These are phyloP conservation scores for Sporothrix globosa DNA, from an alignment of 2,329 filamentous ascomycete genomes.

Conservation along the genomic window DNA sequence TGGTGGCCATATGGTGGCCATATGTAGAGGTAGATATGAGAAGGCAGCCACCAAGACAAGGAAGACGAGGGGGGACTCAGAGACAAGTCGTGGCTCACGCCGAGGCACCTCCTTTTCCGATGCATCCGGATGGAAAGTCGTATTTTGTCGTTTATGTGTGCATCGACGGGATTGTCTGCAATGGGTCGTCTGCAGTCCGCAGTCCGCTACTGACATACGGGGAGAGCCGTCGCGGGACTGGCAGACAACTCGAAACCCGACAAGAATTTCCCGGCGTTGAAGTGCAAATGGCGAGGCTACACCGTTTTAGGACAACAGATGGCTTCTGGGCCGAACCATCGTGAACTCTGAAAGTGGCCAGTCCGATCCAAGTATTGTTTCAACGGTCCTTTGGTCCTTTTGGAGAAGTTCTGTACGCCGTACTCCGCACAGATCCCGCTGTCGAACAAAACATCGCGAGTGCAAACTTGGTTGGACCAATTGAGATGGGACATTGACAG, in stretches of 20 bases:
- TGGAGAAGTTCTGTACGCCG: too few relatives aligned
- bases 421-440: not conserved
- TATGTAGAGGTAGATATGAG: not conserved
- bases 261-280: not conserved
- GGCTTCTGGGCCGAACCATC: not conserved
- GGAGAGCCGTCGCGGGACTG: conserved; percentile 11
- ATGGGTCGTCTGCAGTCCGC: not conserved
- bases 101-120: not conserved
- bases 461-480: not conserved
- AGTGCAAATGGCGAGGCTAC: not conserved
- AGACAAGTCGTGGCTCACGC: not conserved
- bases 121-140: not conserved
- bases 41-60: not conserved
- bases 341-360: not conserved
- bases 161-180: not conserved
- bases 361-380: not conserved
- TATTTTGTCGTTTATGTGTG: not conserved
- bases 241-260: not conserved
- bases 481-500: too few relatives aligned
- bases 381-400: too few relatives aligned
- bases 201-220: not conserved
- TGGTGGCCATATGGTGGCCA: not conserved
- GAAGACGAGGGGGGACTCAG: too few relatives aligned
- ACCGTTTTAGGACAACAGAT: conserved; percentile 7
- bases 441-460: not conserved